Evolutionary conservation across 1,284 basidiomycete genomes (phyloP), one percentile per base, ranked within the genome.

Genomic region (Ganoderma boninense): DNA sequence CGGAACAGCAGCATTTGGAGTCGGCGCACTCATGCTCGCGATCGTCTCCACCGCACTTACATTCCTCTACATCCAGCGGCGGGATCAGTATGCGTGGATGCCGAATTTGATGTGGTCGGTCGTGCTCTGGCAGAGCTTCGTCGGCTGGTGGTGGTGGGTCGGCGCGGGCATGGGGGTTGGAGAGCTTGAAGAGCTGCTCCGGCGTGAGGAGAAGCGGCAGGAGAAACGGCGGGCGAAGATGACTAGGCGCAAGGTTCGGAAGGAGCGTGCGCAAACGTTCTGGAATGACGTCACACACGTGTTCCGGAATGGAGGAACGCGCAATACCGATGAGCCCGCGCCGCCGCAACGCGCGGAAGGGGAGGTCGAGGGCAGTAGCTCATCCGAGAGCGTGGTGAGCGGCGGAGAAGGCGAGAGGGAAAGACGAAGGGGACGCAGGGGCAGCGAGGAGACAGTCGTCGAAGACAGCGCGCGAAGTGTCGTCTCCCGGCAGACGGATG

Each of bases 91-190:
- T 74, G 85, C 90, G 14, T 98, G 96, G 96, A 85, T 97, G 71
- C 93, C 94, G 2, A 88, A 90, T 43, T 85, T 97, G 62, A 90
- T 95, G 81, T 96, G 94, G 89, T 91, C 93, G 3, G 90, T 97
- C 56, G 89, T 97, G 14, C 87, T 97, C 20, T 97, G 96, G 96
- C 96, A 98, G 84, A 95, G 90, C 81, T 95, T 95, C 78, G 80
- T 95, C 38, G 95, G 95, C 0, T 97, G 95, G 94, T 97, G 96
- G 96, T 97, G 96, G 96, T 98, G 96, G 96, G 96, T 97, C 26
- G 97, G 97, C 20, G 92, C 95, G 1, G 96, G 96, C 70, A 87
- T 94, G 90, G 84, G 88, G 79, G 85, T 90, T 20, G 82, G 86
- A 20, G 89, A 90, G 74, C 84, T 89, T 14, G 88, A 90, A 71